Percentiles rank a stretch among this genome's conserved stretches.
Evolutionary conservation across 108 stramenopile genomes (phyloP).

Genomic region (Skeletonema tropicum): DNA sequence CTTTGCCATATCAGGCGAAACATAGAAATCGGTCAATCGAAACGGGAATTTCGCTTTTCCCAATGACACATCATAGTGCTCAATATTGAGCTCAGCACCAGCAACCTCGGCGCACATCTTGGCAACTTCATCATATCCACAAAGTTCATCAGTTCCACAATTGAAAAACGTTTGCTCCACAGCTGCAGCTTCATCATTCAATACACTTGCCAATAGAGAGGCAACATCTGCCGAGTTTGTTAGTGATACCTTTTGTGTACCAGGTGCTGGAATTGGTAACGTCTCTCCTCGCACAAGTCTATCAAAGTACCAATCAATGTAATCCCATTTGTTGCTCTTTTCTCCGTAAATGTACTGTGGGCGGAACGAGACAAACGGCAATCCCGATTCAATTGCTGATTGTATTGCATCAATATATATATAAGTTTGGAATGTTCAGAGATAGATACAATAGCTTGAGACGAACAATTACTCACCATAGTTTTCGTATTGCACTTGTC

Average conservation of each 20-base stretch:
- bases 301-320: constrained; percentile 89
- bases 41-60: constrained; percentile 86
- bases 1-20: constrained; percentile 76
- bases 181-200: constrained; percentile 78
- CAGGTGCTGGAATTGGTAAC: constrained; percentile 78
- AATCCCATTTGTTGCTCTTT: constrained; percentile 84
- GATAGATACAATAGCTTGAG: background rate
- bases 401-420: background rate
- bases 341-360: constrained; percentile 87
- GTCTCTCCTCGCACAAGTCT: constrained; percentile 62
- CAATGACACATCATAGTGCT: constrained; percentile 65
- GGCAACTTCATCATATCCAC: constrained; percentile 79
- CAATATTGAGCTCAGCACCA: constrained; percentile 67
- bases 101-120: constrained; percentile 80
- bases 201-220: constrained; percentile 65
- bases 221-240: constrained; percentile 87
- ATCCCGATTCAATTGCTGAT: constrained; percentile 51
- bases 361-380: constrained; percentile 81
- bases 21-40: constrained; percentile 79
- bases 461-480: constrained; percentile 35
- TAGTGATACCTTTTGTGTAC: constrained; percentile 79
- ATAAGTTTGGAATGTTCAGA: background rate
- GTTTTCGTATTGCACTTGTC: constrained; percentile 68
- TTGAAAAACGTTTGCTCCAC: constrained; percentile 80
- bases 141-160: constrained; percentile 79